Base-by-base conservation (phyloP, 139 green algal genomes). In the Coccomyxa sp. region DNA sequence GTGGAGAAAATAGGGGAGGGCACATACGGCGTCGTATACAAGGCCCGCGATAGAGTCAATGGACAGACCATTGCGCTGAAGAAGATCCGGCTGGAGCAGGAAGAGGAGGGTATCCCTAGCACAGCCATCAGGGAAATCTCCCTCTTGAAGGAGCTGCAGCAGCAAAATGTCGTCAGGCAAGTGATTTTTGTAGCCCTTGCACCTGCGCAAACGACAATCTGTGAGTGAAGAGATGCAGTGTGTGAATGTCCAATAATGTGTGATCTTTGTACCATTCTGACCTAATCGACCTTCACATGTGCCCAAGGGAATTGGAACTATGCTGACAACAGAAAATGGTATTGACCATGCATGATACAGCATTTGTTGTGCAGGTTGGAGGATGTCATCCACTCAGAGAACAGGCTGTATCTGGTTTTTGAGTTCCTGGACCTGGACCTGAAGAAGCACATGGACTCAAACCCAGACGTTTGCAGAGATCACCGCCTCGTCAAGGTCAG, bases 1-100 rank as follows among this genome's bases (percentile, higher is more conserved):
- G 86, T 98, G 16, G 96, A 99, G 85, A 99, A 98, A 87, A 96
- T 99, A 77, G 96, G 96, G 0, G 90, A 94, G 83, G 96, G 96
- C 25, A 99, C 97, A 0, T 99, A 99, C 90, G 97, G 97, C 38
- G 98, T 99, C 89, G 96, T 99, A 27, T 98, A 99, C 88, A 98
- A 97, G 83, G 63, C 21, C 1, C 67, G 79, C 28, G 71, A 84
- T 59, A 58, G 59, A 0, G 67, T 32, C 14, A 68, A 58, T 7
- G 79, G 79, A 7, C 15, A 25, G 31, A 81, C 25, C 38, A 96
- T 99, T 23, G 97, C 97, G 0, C 82, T 99, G 82, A 99, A 99
- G 91, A 99, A 99, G 92, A 98, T 94, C 10, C 90, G 95, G 13
- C 83, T 99, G 27, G 95, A 99, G 89, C 90, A 97, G 90, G 97